These are phyloP conservation scores for Coemansia brasiliensis DNA, from an alignment of 192 early-diverging fungal species.

Conservation along the genomic window DNA sequence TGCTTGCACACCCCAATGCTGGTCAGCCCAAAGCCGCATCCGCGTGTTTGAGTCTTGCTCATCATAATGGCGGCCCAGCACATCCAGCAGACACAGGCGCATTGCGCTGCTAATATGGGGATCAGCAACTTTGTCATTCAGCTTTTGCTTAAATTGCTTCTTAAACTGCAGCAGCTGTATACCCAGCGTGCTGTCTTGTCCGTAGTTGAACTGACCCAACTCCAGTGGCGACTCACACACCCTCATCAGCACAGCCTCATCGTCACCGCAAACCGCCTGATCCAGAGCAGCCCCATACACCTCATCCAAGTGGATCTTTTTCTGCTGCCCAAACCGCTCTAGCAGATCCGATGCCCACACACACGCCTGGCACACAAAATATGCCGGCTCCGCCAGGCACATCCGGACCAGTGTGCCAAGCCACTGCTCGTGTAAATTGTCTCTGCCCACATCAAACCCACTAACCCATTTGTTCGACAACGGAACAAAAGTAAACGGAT, in stretches of 20 bases:
- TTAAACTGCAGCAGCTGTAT: slow-evolving; percentile 5
- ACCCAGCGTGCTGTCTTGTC: slow-evolving; percentile 21
- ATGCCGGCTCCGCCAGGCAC: slow-evolving; percentile 13
- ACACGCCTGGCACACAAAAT: slow-evolving; percentile 33
- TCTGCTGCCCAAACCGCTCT: neutral
- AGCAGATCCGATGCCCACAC: slow-evolving; percentile 5
- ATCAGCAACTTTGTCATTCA: slow-evolving; percentile 5
- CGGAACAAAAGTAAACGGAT: slow-evolving; percentile 31
- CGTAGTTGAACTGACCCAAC: slow-evolving; percentile 26
- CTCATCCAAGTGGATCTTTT: slow-evolving; percentile 12
- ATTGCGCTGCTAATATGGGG: neutral
- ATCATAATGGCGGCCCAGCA: neutral
- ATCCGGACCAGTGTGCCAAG: slow-evolving; percentile 11
- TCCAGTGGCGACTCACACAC: slow-evolving; percentile 23
- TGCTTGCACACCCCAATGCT: slow-evolving; percentile 19
- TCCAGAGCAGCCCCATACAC: slow-evolving; percentile 7
- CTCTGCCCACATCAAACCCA: slow-evolving; percentile 1
- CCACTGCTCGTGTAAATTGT: neutral
- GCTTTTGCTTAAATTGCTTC: slow-evolving; percentile 6
- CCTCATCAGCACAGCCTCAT: neutral
- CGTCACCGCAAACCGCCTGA: neutral
- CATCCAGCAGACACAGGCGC: neutral
- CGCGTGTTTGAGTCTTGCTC: neutral
- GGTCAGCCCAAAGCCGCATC: slow-evolving; percentile 23
- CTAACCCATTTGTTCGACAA: slow-evolving; percentile 16